Base-by-base conservation (phyloP, 352 stramenopile genomes). In the Phytophthora boehmeriae region DNA sequence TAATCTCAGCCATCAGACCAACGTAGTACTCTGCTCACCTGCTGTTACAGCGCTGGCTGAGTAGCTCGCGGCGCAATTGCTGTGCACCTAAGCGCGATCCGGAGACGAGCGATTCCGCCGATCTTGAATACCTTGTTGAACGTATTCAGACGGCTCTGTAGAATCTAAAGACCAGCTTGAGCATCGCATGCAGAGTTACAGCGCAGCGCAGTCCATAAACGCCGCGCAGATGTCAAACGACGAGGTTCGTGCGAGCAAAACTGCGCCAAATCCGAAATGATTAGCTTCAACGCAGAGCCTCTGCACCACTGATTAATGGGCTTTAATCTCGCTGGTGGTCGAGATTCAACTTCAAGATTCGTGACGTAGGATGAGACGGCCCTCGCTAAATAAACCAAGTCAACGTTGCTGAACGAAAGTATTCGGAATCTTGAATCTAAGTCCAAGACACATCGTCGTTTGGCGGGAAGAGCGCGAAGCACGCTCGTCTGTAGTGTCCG, bases 311-410 rank as follows among this genome's bases (percentile, higher is more conserved):
- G 27, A 43, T 50, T 50, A 59, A 59, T 44, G 34, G 10, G 5
- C 16, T 4, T 54, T 54, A 56, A 44, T 56, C 35, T 32, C 28
- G 25, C n/a, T 27, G 25, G 11, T 28, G 20, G 35, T 46, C 19
- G 36, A 50, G 38, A 59, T 49, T 49, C 51, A 32, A 52, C 32
- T 43, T 30, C 52, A 52, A 59, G 52, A 59, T 59, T 59, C 52
- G 8, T 32, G 27, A 32, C 16, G 11, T 34, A 20, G 35, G 4
- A 35, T 50, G 46, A 14, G 34, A 39, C 34, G 44, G 8, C 22
- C 38, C 4, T 8, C 22, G 8, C 38, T 44, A 22, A 22, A 17
- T 22, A 16, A 44, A 11, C 9, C 38, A 22, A 19, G n/a, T 44
- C 4, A 19, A 6, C 4, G 38, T 22, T 22, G 14, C 8, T 38